Base-by-base conservation (phyloP, 2,329 filamentous ascomycete genomes). In the Pyricularia grisea region DNA sequence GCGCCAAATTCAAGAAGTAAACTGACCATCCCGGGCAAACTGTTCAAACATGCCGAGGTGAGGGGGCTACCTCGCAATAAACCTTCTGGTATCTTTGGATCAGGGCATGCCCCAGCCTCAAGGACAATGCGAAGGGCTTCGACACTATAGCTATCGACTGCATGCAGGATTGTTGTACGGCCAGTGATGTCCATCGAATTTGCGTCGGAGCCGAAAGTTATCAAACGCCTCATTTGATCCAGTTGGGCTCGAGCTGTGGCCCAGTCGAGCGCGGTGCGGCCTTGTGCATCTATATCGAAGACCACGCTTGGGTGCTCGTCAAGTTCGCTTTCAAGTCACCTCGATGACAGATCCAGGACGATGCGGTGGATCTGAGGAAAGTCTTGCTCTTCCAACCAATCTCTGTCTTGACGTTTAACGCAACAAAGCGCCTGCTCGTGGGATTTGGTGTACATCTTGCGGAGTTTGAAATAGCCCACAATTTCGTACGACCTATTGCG, bases 251-350 rank as follows among this genome's bases (percentile, higher is more conserved):
- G n/a, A 17, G 63, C 63, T 17, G 63, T 30, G 27, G 63, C 63
- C 63, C 63, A 65, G 14, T 65, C n/a, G n/a, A 65, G 63, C 63
- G 63, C 63, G n/a, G 63, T 65, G 20, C 63, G 63, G n/a, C 63
- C 63, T 27, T 23, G n/a, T n/a, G 63, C 63, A 28, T 65, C 63
- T 23, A 27, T 23, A n/a, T 23, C n/a, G 63, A 23, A 23, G 27
- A 65, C 63, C 14, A 6, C 63, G 63, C 28, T 23, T 25, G 63
- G 63, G 63, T 65, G n/a, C 27, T 65, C n/a, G 20, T 30, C n/a
- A 17, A 65, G 63, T 27, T 65, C 63, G 63, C 14, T 27, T 27
- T n/a, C 63, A n/a, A 65, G 27, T 17, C 3, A 17, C 63, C 27
- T 30, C 14, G n/a, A 25, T n/a, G n/a, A 65, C n/a, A 65, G 63